Evolutionary conservation across 1,284 basidiomycete species (phyloP), one percentile per base, ranked within the genome.

Genomic region (Ganoderma boninense): DNA sequence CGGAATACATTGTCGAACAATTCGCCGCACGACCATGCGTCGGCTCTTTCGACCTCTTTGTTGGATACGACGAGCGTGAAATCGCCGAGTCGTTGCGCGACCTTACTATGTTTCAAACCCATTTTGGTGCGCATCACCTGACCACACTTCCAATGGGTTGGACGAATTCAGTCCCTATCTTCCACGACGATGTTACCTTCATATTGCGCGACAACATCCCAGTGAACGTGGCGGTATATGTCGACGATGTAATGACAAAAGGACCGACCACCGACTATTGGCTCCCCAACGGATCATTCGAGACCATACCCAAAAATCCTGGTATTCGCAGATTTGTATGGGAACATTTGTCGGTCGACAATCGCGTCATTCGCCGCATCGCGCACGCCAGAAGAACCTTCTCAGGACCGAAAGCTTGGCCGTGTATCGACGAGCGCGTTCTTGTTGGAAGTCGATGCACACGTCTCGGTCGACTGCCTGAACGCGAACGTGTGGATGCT

Each of bases 81-180:
- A 65, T 85, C 2, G 76, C 70, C 0, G 59, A 70, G 38, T 29
- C 1, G 82, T 80, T 0, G 60, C n/a, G 80, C 1, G 81, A 84
- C 62, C 65, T 77, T 16, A 80, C 76, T 0, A 74, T 74, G 0
- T 76, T 69, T 60, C 64, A 71, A 73, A 76, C 68, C 62, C 70
- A 44, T 2, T 66, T 70, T 49, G 77, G 79, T 14, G 73, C 75
- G 4, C 65, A 75, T 16, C 73, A 75, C 20, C 75, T 83, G 0
- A 72, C 69, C 0, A 77, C 73, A 0, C 68, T 84, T 0, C 83
- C 82, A 0, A 83, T 82, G 82, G 84, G 84, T 0, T 85, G 78
- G 78, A 83, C 82, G 0, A 84, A 85, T 63, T 84, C 80, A 0
- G 79, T 82, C 0, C 79, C 79, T 0, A 80, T 83, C 16, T 80